These are phyloP conservation scores for Solanum hybrid DNA, from an alignment of 305 asterid species.

Conservation along the genomic window DNA sequence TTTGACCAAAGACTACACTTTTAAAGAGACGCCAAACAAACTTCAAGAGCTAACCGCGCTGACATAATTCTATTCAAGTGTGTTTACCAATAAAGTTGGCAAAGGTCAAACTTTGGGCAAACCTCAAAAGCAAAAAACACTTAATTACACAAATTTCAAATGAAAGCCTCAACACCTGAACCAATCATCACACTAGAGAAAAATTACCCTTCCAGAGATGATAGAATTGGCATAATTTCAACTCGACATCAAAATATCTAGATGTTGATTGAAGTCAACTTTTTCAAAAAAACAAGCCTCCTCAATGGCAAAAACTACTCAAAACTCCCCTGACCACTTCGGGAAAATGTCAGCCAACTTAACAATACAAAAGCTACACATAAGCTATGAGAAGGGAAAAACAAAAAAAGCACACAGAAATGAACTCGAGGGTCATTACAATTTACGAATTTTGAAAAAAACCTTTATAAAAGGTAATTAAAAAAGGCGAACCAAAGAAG, in stretches of 20 bases:
- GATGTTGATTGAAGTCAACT: too few species aligned
- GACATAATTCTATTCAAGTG: not conserved
- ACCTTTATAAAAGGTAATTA: not conserved
- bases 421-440: not conserved
- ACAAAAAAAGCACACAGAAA: too few species aligned
- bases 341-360: not conserved
- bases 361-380: not conserved
- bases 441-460: too few species aligned
- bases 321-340: not conserved
- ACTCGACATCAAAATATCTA: not conserved
- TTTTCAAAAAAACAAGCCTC: not conserved
- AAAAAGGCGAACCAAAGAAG: not conserved
- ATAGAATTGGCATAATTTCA: not conserved
- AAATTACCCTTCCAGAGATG: too few species aligned
- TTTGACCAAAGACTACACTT: too few species aligned
- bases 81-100: not conserved
- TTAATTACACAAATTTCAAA: not conserved
- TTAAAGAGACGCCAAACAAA: not conserved
- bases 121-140: not conserved
- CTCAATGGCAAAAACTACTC: not conserved
- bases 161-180: not conserved
- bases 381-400: not conserved
- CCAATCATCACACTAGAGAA: not conserved
- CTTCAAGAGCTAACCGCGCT: not conserved
- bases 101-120: not conserved